Conservation (phyloP, 352 stramenopile species). For the Saprolegnia parasitica region DNA sequence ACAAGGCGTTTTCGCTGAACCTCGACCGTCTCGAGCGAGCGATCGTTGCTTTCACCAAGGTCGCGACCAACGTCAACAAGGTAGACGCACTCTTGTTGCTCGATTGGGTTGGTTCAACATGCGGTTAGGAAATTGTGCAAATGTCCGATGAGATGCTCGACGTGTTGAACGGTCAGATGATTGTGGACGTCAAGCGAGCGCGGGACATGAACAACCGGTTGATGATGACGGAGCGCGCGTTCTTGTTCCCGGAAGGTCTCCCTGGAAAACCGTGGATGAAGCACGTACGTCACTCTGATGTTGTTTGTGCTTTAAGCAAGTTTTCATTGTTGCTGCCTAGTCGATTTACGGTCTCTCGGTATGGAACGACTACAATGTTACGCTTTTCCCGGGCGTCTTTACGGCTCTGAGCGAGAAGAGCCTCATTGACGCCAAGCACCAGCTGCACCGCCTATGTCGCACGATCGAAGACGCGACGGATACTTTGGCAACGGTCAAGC, state of each 20-base stretch:
- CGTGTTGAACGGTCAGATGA: constrained; percentile 51
- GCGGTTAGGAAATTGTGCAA: constrained; percentile 42
- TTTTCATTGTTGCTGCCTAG: constrained; percentile 31
- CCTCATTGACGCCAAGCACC: constrained; percentile 65
- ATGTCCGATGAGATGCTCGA: constrained; percentile 59
- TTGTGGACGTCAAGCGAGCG: constrained; percentile 70
- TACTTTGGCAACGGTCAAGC: constrained; percentile 48
- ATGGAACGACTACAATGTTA: constrained; percentile 76
- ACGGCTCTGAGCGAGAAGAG: constrained; percentile 66
- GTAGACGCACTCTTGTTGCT: background rate
- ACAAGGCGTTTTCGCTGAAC: constrained; percentile 34
- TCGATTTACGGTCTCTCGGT: constrained; percentile 77
- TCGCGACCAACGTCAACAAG: constrained; percentile 43
- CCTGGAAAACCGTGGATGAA: constrained; percentile 77
- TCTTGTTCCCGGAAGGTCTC: constrained; percentile 60
- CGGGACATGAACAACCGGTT: constrained; percentile 81
- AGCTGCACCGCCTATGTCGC: constrained; percentile 71
- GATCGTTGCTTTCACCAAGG: constrained; percentile 57
- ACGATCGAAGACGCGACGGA: constrained; percentile 73
- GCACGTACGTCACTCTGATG: constrained; percentile 52
- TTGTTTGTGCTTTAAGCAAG: too few species aligned
- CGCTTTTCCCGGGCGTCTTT: constrained; percentile 66
- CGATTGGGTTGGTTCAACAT: background rate
- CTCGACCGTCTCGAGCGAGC: constrained; percentile 51
- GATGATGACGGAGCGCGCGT: constrained; percentile 75